Evolutionary conservation across 164 flowering plant genomes (phyloP).

Genomic region (Stephania yunnanensis): DNA sequence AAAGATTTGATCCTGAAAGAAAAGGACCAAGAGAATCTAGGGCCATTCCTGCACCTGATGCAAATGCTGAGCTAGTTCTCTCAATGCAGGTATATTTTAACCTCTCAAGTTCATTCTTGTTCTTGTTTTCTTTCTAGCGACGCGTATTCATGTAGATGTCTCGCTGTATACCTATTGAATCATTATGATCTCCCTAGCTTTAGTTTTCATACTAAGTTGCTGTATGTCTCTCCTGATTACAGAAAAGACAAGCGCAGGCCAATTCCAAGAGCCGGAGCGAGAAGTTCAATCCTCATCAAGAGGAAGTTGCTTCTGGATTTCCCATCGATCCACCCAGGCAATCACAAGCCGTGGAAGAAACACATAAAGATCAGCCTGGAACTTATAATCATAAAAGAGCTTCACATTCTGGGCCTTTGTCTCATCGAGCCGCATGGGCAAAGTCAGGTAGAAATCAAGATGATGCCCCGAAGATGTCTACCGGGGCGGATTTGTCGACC

Average conservation of each 20-base stretch:
- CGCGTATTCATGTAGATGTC: not conserved
- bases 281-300: constrained; percentile 75
- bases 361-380: constrained; percentile 36
- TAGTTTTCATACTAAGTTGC: not conserved
- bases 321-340: constrained; percentile 96
- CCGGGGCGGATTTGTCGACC: constrained; percentile 53
- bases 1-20: constrained; percentile 51
- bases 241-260: constrained; percentile 74
- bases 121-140: not conserved
- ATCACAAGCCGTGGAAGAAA: constrained; percentile 53
- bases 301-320: constrained; percentile 95
- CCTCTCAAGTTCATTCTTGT: not conserved
- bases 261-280: constrained; percentile 85
- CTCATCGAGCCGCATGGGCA: constrained; percentile 71
- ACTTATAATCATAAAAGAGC: constrained; percentile 50
- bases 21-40: constrained; percentile 71
- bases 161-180: not conserved
- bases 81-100: constrained; percentile 72
- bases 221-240: constrained; percentile 18
- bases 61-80: constrained; percentile 77
- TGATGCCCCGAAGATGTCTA: constrained; percentile 61
- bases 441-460: constrained; percentile 54
- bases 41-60: constrained; percentile 91
- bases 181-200: no score
- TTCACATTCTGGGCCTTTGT: constrained; percentile 93